Conservation (phyloP, 257 asterid species). For the Rehmannia glutinosa region DNA sequence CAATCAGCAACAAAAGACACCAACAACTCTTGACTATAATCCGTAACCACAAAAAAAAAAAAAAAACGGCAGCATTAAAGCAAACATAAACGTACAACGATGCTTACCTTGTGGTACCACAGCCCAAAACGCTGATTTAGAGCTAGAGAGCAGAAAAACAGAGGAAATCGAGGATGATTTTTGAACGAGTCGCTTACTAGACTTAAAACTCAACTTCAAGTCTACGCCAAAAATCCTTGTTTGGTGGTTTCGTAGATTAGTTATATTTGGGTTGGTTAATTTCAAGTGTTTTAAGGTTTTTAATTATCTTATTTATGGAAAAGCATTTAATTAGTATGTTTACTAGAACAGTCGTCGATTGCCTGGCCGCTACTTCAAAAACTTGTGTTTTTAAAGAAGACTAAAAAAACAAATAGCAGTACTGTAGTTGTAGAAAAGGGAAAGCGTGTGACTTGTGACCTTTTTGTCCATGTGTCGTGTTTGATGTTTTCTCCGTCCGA, state of each 20-base stretch:
- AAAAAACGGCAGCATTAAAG: neutral
- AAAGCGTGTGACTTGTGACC: too few species aligned
- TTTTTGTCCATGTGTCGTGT: too few species aligned
- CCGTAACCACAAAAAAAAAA: neutral
- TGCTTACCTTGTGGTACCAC: conserved; percentile 17
- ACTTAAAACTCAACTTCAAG: conserved; percentile 27
- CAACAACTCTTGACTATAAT: neutral
- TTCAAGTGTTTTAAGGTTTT: neutral
- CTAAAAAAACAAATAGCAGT: too few species aligned
- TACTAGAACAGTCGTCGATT: neutral
- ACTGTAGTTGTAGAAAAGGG: conserved; percentile 9
- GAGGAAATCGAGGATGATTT: neutral
- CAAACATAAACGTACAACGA: conserved; percentile 11
- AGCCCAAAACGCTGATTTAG: conserved; percentile 7
- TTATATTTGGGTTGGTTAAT: neutral
- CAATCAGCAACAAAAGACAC: neutral
- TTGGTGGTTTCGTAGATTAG: conserved; percentile 1
- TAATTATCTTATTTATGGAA: neutral
- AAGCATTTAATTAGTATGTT: neutral
- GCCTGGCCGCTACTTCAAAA: neutral
- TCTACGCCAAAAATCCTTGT: conserved; percentile 19
- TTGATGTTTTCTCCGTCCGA: too few species aligned
- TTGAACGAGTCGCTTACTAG: neutral
- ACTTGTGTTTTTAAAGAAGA: too few species aligned
- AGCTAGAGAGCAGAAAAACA: neutral